Evolutionary conservation across 2,329 filamentous ascomycete genomes (phyloP), one percentile per base, ranked within the genome.

Genomic region (Pestalotiopsis sp.): DNA sequence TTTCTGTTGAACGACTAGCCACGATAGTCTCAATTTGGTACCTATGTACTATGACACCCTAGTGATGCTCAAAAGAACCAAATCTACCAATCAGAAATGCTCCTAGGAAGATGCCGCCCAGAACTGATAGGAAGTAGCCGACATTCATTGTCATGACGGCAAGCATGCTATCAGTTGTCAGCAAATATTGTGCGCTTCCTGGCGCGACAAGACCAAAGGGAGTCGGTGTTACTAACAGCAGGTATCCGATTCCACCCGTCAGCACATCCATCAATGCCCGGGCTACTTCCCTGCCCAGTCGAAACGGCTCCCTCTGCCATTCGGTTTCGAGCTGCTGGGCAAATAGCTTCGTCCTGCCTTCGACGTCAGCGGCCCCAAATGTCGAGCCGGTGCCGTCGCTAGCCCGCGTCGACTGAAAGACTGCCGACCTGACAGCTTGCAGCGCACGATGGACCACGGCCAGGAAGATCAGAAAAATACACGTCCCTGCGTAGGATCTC

Each of bases 121-220:
- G 82, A 9, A 91, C 83, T 0, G 89, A 90, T 60, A 90, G 79
- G 75, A 92, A 92, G 75, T 92, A 92, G 3, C 90, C 90, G 31
- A 92, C 84, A 71, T 92, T 92, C 77, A 89, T 84, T 1, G 90
- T 91, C 90, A 92, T 92, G 68, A 91, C 89, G 23, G 89, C 90
- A 78, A 92, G 80, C 90, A 92, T 92, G 63, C 90, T 92, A 72
- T n/a, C 17, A 9, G 20, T n/a, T n/a, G 57, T 36, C 1, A 27
- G 57, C 41, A 27, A n/a, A n/a, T 66, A 14, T 14, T 5, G 27
- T 31, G 27, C 27, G 27, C 27, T 7, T 31, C 27, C 27, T 31
- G 7, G 27, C 5, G 27, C 27, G 27, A 31, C 27, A 31, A 31
- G 27, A 7, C 27, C 27, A 31, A 20, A 4, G 6, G 38, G 52